These are phyloP conservation scores for Camelina laxa DNA, from an alignment of 345 rosid genomes.

Conservation along the genomic window DNA sequence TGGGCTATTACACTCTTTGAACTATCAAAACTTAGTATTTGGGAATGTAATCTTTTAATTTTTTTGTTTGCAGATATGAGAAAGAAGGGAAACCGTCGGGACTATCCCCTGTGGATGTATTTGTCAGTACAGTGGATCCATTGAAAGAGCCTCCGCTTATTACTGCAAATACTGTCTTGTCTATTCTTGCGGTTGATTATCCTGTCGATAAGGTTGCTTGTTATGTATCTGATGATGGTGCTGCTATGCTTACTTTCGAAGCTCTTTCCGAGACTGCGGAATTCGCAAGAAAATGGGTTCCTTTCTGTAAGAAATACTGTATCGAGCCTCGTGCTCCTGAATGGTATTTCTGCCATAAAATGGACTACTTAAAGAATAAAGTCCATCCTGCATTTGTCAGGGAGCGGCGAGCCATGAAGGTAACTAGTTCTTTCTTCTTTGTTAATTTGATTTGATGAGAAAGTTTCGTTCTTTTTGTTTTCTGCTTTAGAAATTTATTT, in stretches of 20 bases:
- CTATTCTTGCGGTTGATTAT: slow-evolving; percentile 97
- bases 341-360: slow-evolving; percentile 95
- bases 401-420: slow-evolving; percentile 98
- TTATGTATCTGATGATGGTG: slow-evolving; percentile 99
- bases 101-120: slow-evolving; percentile 76
- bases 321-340: slow-evolving; percentile 99
- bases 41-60: background rate
- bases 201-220: slow-evolving; percentile 94
- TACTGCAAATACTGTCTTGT: slow-evolving; percentile 97
- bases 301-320: slow-evolving; percentile 87
- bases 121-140: slow-evolving; percentile 98
- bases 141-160: slow-evolving; percentile 97
- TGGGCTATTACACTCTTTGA: background rate
- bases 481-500: background rate
- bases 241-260: slow-evolving; percentile 99
- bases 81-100: slow-evolving; percentile 95
- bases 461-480: background rate
- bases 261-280: slow-evolving; percentile 98
- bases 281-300: slow-evolving; percentile 98
- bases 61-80: slow-evolving; percentile 70
- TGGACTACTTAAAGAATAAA: slow-evolving; percentile 92
- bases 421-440: slow-evolving; percentile 39
- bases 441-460: background rate
- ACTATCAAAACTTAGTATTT: background rate
- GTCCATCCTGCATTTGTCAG: slow-evolving; percentile 95